Evolutionary conservation across 768 basidiomycete species (phyloP).

Genomic region (Clavaria fumosa): DNA sequence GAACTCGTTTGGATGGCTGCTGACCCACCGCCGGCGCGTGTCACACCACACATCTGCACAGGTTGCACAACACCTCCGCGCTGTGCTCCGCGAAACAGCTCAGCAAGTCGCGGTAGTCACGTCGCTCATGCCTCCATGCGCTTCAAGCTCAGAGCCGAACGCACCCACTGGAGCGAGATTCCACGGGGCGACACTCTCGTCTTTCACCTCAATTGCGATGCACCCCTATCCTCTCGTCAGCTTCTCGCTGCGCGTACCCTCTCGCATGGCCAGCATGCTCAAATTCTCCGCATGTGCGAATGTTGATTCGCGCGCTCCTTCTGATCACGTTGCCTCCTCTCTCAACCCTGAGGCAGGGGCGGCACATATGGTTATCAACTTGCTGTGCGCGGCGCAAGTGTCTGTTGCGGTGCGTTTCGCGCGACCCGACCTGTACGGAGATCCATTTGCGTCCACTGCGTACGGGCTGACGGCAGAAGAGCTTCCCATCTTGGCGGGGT

Average conservation of each 20-base stretch:
- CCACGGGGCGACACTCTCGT: constrained; percentile 90
- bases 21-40: too few relatives aligned
- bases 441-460: constrained; percentile 36
- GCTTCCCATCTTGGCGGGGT: constrained; percentile 40
- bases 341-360: too few relatives aligned
- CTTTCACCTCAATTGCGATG: constrained; percentile 84
- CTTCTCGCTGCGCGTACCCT: constrained; percentile 82
- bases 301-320: too few relatives aligned
- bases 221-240: constrained; percentile 78
- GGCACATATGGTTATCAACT: constrained; percentile 61
- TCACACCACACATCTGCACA: background rate
- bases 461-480: constrained; percentile 35
- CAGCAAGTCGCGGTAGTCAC: constrained; percentile 84
- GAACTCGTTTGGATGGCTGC: too few relatives aligned
- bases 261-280: constrained; percentile 63
- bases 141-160: too few relatives aligned
- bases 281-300: constrained; percentile 16
- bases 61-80: constrained; percentile 24
- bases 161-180: too few relatives aligned
- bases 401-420: constrained; percentile 56
- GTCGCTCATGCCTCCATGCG: constrained; percentile 34
- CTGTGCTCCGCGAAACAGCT: constrained; percentile 56
- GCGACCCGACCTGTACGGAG: constrained; percentile 47
- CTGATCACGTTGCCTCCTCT: too few relatives aligned
- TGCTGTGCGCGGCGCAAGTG: constrained; percentile 58